These are phyloP conservation scores for Mycena rosella DNA, from an alignment of 768 basidiomycete genomes.

Conservation along the genomic window DNA sequence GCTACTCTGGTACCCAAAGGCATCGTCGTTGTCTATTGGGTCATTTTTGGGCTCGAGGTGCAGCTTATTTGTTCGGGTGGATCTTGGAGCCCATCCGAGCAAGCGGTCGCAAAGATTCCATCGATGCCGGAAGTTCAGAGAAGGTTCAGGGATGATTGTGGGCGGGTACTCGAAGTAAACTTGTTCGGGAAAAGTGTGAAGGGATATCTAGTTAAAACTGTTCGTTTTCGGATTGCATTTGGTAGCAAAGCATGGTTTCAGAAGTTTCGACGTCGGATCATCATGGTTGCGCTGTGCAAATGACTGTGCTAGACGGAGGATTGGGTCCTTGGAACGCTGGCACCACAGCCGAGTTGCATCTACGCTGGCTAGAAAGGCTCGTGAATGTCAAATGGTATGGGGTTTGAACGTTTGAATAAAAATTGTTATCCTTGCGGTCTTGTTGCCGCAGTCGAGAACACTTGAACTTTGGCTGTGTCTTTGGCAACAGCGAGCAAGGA, in stretches of 20 bases:
- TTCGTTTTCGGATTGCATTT: neutral
- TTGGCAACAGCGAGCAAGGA: no score
- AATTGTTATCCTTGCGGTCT: no score
- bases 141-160: slow-evolving; percentile 9
- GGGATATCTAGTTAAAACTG: neutral
- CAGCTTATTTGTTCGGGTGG: slow-evolving; percentile 35
- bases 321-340: no score
- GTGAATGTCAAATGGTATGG: no score
- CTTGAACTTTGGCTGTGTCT: no score
- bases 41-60: slow-evolving; percentile 34
- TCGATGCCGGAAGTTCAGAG: slow-evolving; percentile 20
- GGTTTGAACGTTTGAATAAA: no score
- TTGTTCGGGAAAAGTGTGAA: neutral
- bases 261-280: neutral
- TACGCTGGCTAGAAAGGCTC: no score
- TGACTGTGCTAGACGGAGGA: no score
- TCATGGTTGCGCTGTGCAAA: neutral
- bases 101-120: neutral
- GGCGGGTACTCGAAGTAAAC: neutral
- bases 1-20: slow-evolving; percentile 31
- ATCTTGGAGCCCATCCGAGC: slow-evolving; percentile 31
- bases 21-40: slow-evolving; percentile 30
- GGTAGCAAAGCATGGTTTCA: neutral
- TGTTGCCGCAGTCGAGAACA: no score
- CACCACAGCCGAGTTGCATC: no score